A percentile compares a stretch with the other conserved stretches of the same genome.
Conservation (phyloP, 306 rosid genomes). For the Arachis stenosperma region DNA sequence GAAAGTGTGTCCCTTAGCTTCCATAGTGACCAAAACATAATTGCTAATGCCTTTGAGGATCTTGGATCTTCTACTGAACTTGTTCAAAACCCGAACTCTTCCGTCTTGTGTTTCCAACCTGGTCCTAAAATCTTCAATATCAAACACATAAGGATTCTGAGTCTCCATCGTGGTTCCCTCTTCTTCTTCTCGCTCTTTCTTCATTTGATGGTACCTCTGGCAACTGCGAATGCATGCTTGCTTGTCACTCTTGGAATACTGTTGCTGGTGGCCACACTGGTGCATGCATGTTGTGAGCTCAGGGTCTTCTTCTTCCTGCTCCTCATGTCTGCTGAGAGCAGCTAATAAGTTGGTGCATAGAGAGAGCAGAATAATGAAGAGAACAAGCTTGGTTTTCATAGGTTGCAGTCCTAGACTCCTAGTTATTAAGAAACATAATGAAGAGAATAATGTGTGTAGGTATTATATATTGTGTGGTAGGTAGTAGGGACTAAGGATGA, state of each 20-base stretch:
- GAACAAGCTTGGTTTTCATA: conserved; percentile 27
- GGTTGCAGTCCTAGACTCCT: conserved; percentile 30
- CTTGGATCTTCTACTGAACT: conserved; percentile 49
- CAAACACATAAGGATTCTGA: conserved; percentile 55
- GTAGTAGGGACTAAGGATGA: neutral
- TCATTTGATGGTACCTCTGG: conserved; percentile 40
- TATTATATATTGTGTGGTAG: neutral
- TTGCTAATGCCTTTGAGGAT: conserved; percentile 65
- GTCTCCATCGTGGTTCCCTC: neutral
- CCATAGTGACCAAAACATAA: conserved; percentile 52
- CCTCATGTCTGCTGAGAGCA: neutral
- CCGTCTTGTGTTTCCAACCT: conserved; percentile 54
- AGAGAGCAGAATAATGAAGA: conserved; percentile 34
- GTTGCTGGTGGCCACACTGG: conserved; percentile 54
- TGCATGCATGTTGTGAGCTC: conserved; percentile 58
- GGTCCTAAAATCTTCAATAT: conserved; percentile 47
- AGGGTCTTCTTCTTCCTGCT: conserved; percentile 51
- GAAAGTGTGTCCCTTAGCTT: conserved; percentile 54
- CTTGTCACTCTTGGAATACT: conserved; percentile 38
- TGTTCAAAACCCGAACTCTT: conserved; percentile 46
- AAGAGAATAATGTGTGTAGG: too few relatives aligned
- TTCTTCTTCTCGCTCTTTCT: conserved; percentile 47
- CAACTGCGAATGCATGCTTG: conserved; percentile 43
- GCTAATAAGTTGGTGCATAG: conserved; percentile 11
- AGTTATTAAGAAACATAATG: neutral